These are phyloP conservation scores for Trichoderma citrinoviride DNA, from an alignment of 2,329 filamentous ascomycete species.

Conservation along the genomic window DNA sequence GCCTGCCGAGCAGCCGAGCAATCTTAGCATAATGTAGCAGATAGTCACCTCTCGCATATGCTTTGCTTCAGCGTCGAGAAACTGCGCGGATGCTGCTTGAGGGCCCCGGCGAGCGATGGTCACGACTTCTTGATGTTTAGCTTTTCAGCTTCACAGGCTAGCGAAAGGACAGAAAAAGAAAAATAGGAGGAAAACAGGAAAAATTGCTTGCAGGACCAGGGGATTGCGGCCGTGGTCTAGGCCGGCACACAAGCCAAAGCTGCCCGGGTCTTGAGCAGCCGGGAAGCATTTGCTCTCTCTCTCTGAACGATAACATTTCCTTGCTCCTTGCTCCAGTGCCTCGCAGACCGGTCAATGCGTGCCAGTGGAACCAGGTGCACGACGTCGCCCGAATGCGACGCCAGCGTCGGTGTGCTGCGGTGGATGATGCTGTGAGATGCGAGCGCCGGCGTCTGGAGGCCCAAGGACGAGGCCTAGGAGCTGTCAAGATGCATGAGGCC, in stretches of 20 bases:
- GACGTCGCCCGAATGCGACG: not conserved
- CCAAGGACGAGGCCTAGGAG: not conserved
- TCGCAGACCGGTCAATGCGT: constrained; percentile 10
- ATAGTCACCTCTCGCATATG: not conserved
- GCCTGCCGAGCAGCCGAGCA: not conserved
- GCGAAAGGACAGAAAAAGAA: not conserved
- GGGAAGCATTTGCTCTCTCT: not conserved
- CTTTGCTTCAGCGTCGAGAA: not conserved
- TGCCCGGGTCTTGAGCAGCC: not conserved
- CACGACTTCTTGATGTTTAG: not conserved
- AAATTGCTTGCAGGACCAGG: not conserved
- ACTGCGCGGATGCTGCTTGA: not conserved
- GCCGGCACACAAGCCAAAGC: not conserved
- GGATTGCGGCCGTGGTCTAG: not conserved
- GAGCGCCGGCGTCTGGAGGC: not conserved
- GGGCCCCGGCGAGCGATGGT: not conserved
- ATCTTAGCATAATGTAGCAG: not conserved
- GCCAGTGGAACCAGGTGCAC: constrained; percentile 1
- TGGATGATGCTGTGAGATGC: not conserved
- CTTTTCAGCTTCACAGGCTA: not conserved
- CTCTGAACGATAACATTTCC: not conserved
- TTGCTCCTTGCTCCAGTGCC: not conserved
- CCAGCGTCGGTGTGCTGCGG: not conserved
- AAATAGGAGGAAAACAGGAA: not conserved
- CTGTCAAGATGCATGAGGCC: constrained; percentile 7